phyloP scores from a whole-genome alignment of 2,329 filamentous ascomycete genomes.

The Aurifilum marmelostoma region DNA sequence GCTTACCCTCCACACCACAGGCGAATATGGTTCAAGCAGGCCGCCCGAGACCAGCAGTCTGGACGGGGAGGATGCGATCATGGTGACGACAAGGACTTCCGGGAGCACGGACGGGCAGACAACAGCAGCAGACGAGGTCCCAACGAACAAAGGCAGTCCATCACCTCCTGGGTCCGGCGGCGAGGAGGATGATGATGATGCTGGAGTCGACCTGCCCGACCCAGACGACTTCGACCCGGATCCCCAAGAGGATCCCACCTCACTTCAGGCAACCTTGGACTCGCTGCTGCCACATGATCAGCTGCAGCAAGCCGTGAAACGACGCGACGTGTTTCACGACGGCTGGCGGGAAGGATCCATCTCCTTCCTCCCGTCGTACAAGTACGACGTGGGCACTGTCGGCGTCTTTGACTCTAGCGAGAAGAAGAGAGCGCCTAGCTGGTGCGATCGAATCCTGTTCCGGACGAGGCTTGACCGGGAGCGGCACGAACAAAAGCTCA shows the following conservation, averaged over 20 bases:
- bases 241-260: constrained; percentile 76
- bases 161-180: constrained; percentile 34
- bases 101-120: constrained; percentile 53
- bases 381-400: constrained; percentile 94
- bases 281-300: constrained; percentile 92
- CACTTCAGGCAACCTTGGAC: constrained; percentile 83
- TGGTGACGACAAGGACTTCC: constrained; percentile 48
- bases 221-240: constrained; percentile 70
- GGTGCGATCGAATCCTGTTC: constrained; percentile 94
- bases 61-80: constrained; percentile 53
- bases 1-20: constrained; percentile 78
- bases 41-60: constrained; percentile 43
- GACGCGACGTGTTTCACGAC: constrained; percentile 82
- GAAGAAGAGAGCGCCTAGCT: constrained; percentile 89
- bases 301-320: constrained; percentile 71
- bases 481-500: constrained; percentile 63
- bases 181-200: constrained; percentile 39
- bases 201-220: constrained; percentile 55
- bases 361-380: constrained; percentile 91
- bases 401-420: constrained; percentile 94
- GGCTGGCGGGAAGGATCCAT: constrained; percentile 92
- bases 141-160: constrained; percentile 36
- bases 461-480: constrained; percentile 73
- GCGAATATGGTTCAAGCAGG: constrained; percentile 69
- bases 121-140: constrained; percentile 34